Conservation (phyloP, 2,329 filamentous ascomycete genomes). For the Nothomitra cinnamomea region DNA sequence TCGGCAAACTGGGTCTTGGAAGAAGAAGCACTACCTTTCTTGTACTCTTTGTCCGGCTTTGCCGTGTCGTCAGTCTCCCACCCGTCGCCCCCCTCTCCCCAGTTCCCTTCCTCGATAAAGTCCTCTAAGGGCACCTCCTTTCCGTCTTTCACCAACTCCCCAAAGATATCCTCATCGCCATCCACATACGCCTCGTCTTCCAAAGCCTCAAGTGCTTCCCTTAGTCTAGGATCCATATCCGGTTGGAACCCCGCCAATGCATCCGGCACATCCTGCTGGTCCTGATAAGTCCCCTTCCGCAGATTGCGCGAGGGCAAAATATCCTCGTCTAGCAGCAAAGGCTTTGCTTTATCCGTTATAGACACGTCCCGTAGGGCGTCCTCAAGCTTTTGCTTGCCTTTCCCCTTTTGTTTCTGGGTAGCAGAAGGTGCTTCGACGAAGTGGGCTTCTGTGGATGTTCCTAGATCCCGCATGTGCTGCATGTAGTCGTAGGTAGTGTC, state of each 20-base stretch:
- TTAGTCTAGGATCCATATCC: conserved; percentile 86
- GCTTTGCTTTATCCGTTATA: conserved; percentile 26
- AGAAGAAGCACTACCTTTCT: conserved; percentile 1
- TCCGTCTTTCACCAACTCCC: conserved; percentile 48
- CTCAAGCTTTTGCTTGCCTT: conserved; percentile 60
- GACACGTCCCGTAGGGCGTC: conserved; percentile 54
- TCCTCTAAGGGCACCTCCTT: conserved; percentile 62
- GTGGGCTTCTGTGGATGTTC: conserved; percentile 42
- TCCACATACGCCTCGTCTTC: conserved; percentile 94
- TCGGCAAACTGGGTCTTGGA: conserved; percentile 29
- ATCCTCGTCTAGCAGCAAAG: conserved; percentile 47
- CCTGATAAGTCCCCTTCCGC: conserved; percentile 64
- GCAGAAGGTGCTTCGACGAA: conserved; percentile 56
- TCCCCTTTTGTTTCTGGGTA: conserved; percentile 39
- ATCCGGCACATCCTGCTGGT: conserved; percentile 85
- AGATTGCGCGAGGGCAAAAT: conserved; percentile 68
- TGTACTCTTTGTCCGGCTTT: conserved; percentile 33
- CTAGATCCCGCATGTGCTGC: conserved; percentile 90
- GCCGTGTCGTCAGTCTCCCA: conserved; percentile 93
- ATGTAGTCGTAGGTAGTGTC: conserved; percentile 97
- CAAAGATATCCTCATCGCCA: conserved; percentile 68
- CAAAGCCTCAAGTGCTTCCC: conserved; percentile 81
- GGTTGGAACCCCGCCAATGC: conserved; percentile 86
- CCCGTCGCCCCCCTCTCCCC: conserved; percentile 54
- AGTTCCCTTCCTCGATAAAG: conserved; percentile 48